Conservation (phyloP, 2,329 filamentous ascomycete genomes). For the Colletotrichum sp. region DNA sequence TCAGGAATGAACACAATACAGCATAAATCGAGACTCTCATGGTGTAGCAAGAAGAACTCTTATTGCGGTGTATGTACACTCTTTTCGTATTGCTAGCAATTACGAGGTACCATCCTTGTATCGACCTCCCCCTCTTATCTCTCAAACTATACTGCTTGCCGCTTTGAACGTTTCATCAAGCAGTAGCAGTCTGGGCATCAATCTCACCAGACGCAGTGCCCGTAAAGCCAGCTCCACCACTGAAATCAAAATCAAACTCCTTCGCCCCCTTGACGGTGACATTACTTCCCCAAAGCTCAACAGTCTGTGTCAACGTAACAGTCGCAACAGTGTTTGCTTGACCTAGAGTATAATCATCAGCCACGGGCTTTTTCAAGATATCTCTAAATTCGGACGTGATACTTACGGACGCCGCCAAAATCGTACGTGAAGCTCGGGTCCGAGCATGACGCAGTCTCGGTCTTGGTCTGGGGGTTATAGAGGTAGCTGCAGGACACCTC, state of each 20-base stretch:
- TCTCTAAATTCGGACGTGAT: too few species aligned
- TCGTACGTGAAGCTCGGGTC: slow-evolving; percentile 4
- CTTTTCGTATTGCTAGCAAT: neutral
- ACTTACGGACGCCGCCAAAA: neutral
- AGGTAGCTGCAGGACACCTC: neutral
- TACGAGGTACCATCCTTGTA: rapidly evolving
- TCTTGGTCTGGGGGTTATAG: neutral
- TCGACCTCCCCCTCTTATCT: neutral
- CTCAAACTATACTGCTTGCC: rapidly evolving
- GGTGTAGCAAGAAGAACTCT: rapidly evolving
- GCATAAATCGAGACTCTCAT: rapidly evolving
- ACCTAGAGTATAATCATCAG: neutral
- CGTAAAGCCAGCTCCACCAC: neutral
- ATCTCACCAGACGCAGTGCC: neutral
- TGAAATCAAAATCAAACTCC: slow-evolving; percentile 1
- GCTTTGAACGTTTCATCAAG: rapidly evolving
- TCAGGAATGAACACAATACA: neutral
- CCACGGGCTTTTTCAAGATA: neutral
- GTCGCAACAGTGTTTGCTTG: neutral
- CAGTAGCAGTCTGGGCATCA: neutral
- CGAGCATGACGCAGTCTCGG: neutral
- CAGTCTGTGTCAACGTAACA: neutral
- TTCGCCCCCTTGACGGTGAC: neutral
- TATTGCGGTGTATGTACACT: neutral
- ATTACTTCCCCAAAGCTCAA: neutral